These are phyloP conservation scores for Podospora sp. DNA, from an alignment of 495 filamentous ascomycete species.

Conservation along the genomic window DNA sequence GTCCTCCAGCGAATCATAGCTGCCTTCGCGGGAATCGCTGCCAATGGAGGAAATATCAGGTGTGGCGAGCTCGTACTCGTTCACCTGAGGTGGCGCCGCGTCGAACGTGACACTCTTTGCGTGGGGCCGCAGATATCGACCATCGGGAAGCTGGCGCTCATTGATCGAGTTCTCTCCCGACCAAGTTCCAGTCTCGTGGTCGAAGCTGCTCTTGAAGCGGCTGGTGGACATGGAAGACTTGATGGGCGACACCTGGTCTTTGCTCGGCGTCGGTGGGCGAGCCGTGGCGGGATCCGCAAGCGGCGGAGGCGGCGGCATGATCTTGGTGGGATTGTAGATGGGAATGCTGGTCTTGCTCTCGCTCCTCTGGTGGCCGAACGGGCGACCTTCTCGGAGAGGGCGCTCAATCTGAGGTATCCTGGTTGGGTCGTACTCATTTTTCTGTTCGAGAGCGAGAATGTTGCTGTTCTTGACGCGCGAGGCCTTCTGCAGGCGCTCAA, in stretches of 20 bases:
- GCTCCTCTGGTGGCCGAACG: constrained; percentile 44
- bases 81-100: constrained; percentile 86
- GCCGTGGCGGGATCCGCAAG: constrained; percentile 3
- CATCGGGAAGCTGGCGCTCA: constrained; percentile 56
- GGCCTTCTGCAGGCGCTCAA: constrained; percentile 89
- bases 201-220: constrained; percentile 72
- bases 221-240: constrained; percentile 81
- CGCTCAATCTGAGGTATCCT: constrained; percentile 72
- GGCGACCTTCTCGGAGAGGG: constrained; percentile 58
- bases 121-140: constrained; percentile 70
- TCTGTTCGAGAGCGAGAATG: constrained; percentile 87
- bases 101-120: constrained; percentile 97
- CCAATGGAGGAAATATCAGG: constrained; percentile 89
- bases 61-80: constrained; percentile 97
- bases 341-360: constrained; percentile 55
- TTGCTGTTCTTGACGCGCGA: constrained; percentile 96
- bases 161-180: constrained; percentile 62
- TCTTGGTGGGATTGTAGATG: constrained; percentile 32
- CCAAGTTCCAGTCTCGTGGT: constrained; percentile 71
- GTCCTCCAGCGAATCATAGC: constrained; percentile 81
- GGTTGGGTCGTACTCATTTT: constrained; percentile 88
- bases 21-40: constrained; percentile 84
- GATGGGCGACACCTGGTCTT: constrained; percentile 72
- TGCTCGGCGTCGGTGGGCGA: constrained; percentile 64
- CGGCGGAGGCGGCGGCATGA: constrained; percentile 40